Evolutionary conservation across 2,329 filamentous ascomycete genomes (phyloP).

Genomic region (Trichoderma atroviride): DNA sequence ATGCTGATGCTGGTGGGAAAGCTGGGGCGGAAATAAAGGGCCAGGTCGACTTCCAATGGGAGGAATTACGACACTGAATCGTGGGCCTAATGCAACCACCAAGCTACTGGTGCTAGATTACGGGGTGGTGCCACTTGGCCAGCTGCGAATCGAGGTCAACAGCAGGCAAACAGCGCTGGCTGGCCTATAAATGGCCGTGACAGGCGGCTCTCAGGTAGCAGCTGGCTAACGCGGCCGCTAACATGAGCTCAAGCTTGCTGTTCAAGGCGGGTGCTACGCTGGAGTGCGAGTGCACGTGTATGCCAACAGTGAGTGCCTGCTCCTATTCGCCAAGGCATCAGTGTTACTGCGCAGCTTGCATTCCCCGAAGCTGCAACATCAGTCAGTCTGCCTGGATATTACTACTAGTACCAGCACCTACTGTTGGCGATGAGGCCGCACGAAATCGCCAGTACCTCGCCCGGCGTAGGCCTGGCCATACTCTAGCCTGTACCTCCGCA

Average conservation of each 20-base stretch:
- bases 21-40: constrained; percentile 4
- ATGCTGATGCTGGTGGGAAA: constrained; percentile 9
- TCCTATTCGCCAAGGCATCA: neutral
- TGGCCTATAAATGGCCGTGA: neutral
- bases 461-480: constrained; percentile 1
- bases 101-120: neutral
- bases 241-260: neutral
- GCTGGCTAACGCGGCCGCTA: neutral
- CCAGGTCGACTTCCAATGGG: constrained; percentile 13
- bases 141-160: neutral
- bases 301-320: neutral
- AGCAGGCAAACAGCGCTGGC: neutral
- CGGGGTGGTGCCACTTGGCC: neutral
- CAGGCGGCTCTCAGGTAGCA: neutral
- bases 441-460: neutral
- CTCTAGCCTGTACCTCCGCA: constrained; percentile 14
- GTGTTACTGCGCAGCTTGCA: neutral
- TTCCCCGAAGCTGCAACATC: neutral
- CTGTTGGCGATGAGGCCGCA: neutral
- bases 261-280: neutral
- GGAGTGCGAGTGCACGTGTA: neutral
- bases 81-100: constrained; percentile 12
- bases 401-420: neutral
- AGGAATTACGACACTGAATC: constrained; percentile 14
- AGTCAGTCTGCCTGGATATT: neutral